Evolutionary conservation across 2,329 filamentous ascomycete species (phyloP).

Genomic region (Chaetomium sp.): DNA sequence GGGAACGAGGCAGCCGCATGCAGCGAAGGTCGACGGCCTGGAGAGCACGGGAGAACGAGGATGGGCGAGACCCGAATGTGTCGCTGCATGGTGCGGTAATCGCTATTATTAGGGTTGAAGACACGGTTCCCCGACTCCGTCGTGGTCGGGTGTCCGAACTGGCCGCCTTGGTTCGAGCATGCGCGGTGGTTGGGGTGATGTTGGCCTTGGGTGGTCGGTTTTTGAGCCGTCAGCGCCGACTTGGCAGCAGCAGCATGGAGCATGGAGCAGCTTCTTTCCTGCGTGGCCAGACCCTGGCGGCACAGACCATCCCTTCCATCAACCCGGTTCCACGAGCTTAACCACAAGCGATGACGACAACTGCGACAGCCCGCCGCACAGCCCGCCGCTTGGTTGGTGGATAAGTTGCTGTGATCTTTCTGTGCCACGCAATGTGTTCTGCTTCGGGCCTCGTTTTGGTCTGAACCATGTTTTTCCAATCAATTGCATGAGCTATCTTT

Average conservation of each 20-base stretch:
- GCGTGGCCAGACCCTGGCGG: not conserved
- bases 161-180: slow-evolving; percentile 20
- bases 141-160: slow-evolving; percentile 14
- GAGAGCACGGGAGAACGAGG: not conserved
- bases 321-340: not conserved
- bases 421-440: not conserved
- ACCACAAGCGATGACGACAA: slow-evolving; percentile 10
- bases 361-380: not conserved
- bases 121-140: slow-evolving; percentile 3
- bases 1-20: not conserved
- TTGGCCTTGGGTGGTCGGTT: slow-evolving; percentile 23
- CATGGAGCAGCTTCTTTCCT: slow-evolving; percentile 8
- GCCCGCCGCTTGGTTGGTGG: not conserved
- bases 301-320: not conserved
- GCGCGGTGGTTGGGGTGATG: slow-evolving; percentile 18
- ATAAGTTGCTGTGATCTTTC: not conserved
- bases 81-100: slow-evolving; percentile 23
- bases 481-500: not conserved
- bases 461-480: no score
- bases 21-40: not conserved
- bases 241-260: slow-evolving; percentile 14
- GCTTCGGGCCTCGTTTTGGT: no score
- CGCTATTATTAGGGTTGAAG: slow-evolving; percentile 1
- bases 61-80: slow-evolving; percentile 11
- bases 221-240: slow-evolving; percentile 16